Conservation (phyloP, 1,284 basidiomycete species). For the Boletus semigastroideus region DNA sequence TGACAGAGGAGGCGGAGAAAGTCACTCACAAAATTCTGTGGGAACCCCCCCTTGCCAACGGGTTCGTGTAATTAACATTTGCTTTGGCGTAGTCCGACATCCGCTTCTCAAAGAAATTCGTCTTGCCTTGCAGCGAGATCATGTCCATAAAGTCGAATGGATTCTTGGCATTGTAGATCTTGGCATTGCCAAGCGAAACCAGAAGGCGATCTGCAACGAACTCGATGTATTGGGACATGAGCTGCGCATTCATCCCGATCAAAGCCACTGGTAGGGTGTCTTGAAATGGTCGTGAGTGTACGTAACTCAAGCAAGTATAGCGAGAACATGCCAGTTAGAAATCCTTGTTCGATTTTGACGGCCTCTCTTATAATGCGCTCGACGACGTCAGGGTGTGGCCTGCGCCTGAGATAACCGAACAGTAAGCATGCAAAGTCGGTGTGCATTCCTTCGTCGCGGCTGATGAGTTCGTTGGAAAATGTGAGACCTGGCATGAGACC, state of each 20-base stretch:
- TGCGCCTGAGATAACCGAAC: constrained; percentile 79
- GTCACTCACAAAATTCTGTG: constrained; percentile 50
- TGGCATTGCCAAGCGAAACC: constrained; percentile 79
- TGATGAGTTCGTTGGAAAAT: constrained; percentile 96
- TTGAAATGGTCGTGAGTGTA: constrained; percentile 23
- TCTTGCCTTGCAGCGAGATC: constrained; percentile 85
- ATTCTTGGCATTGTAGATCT: constrained; percentile 74
- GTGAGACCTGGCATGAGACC: constrained; percentile 97
- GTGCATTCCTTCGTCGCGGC: constrained; percentile 96
- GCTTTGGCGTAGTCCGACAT: constrained; percentile 88
- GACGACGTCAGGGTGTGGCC: constrained; percentile 80
- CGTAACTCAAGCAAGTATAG: neutral
- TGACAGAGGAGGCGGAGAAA: no score
- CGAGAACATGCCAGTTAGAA: constrained; percentile 62
- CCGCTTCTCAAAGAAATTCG: constrained; percentile 80
- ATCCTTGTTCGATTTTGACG: constrained; percentile 82
- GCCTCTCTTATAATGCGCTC: constrained; percentile 77
- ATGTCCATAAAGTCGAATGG: constrained; percentile 93
- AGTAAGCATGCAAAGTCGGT: constrained; percentile 97
- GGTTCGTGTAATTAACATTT: constrained; percentile 48
- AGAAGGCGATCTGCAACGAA: constrained; percentile 94
- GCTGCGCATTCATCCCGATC: constrained; percentile 80
- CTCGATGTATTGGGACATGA: constrained; percentile 95
- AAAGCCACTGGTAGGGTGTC: constrained; percentile 72
- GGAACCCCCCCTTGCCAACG: constrained; percentile 34